Conservation (phyloP, 306 rosid genomes). For the Chamaecrista fasciculata region DNA sequence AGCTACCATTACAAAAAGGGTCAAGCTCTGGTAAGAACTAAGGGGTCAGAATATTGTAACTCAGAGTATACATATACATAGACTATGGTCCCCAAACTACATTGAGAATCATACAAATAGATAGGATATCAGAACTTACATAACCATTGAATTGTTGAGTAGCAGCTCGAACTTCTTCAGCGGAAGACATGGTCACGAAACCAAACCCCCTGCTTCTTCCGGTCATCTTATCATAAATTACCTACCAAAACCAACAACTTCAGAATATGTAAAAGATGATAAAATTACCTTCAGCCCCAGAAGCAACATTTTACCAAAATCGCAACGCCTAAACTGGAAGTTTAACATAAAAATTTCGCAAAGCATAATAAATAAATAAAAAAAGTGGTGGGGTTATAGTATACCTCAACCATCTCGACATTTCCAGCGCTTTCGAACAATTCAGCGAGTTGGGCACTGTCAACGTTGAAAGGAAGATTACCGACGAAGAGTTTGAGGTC, state of each 20-base stretch:
- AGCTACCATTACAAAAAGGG: slow-evolving; percentile 6
- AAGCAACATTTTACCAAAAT: not conserved
- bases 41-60: not conserved
- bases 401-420: slow-evolving; percentile 83
- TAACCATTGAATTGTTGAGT: slow-evolving; percentile 82
- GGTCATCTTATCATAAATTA: slow-evolving; percentile 74
- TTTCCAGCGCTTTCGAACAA: slow-evolving; percentile 66
- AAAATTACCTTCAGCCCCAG: not conserved
- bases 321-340: not conserved
- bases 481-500: slow-evolving; percentile 78
- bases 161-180: slow-evolving; percentile 70
- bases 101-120: not conserved
- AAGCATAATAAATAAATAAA: not conserved
- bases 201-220: slow-evolving; percentile 95
- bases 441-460: slow-evolving; percentile 81
- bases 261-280: not conserved
- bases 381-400: not conserved
- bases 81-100: not conserved
- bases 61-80: not conserved
- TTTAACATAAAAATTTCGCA: not conserved
- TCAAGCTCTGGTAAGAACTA: not conserved
- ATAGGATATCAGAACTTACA: slow-evolving; percentile 48
- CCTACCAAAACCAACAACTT: slow-evolving; percentile 37
- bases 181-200: slow-evolving; percentile 87
- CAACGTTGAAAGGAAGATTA: slow-evolving; percentile 72